A percentile compares a stretch with the other conserved stretches of the same genome.
These are phyloP conservation scores for Coffea canephora DNA, from an alignment of 257 asterid genomes.

Conservation along the genomic window DNA sequence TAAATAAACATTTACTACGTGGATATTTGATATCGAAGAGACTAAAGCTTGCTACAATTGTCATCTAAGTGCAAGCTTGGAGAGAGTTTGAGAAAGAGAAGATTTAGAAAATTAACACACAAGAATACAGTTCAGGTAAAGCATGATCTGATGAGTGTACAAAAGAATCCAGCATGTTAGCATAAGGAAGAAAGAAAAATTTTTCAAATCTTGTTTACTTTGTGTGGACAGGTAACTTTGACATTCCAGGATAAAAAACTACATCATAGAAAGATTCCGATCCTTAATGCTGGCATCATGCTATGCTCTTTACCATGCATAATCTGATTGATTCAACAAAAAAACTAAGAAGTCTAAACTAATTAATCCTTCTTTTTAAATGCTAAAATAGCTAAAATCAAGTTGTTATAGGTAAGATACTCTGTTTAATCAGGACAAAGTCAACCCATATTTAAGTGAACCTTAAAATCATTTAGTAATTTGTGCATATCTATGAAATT, in stretches of 20 bases:
- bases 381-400: not conserved
- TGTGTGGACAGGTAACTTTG: not conserved
- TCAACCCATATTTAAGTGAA: not conserved
- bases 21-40: not conserved
- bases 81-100: not conserved
- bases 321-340: not conserved
- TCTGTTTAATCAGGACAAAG: not conserved
- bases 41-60: not conserved
- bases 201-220: not conserved
- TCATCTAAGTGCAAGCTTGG: not conserved
- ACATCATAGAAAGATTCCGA: not conserved
- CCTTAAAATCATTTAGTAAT: not conserved
- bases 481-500: no score
- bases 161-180: not conserved
- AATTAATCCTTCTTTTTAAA: not conserved
- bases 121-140: not conserved
- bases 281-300: not conserved
- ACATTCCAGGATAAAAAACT: not conserved
- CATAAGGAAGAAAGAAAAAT: not conserved
- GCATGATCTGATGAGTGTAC: not conserved
- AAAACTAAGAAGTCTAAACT: not conserved
- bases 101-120: not conserved
- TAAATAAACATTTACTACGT: not conserved
- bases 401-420: not conserved
- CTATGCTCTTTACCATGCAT: not conserved